Evolutionary conservation across 495 filamentous ascomycete species (phyloP).

Genomic region (Geopyxis carbonaria): DNA sequence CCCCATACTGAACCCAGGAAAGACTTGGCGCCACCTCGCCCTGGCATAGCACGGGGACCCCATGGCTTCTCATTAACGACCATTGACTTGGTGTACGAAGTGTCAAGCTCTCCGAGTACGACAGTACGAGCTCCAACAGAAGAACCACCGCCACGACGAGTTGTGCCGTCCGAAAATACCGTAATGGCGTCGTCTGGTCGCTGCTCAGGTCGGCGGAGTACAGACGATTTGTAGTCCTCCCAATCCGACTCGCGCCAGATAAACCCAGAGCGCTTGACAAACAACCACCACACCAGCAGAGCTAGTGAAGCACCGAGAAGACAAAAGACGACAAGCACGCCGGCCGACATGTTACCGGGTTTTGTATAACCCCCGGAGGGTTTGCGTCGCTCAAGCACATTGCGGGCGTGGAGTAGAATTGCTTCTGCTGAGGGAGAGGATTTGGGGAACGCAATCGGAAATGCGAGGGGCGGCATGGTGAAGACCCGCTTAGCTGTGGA

Average conservation of each 20-base stretch:
- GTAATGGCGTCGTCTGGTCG: constrained; percentile 24
- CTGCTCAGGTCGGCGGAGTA: constrained; percentile 47
- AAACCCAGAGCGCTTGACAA: constrained; percentile 97
- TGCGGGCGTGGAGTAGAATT: no score
- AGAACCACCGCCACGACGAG: constrained; percentile 15
- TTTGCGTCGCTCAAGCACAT: constrained; percentile 1
- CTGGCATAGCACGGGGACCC: constrained; percentile 11
- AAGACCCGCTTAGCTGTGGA: no score
- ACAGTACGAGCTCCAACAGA: constrained; percentile 18
- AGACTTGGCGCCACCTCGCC: constrained; percentile 4
- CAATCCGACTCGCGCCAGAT: constrained; percentile 69
- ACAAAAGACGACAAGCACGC: constrained; percentile 69
- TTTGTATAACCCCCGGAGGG: constrained; percentile 11
- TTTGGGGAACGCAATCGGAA: no score
- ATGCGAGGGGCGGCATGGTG: no score
- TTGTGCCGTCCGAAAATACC: constrained; percentile 23
- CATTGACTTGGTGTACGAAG: constrained; percentile 17
- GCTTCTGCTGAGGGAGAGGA: no score
- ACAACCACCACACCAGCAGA: constrained; percentile 75
- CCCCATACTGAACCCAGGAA: constrained; percentile 15
- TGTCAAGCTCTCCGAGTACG: constrained; percentile 24
- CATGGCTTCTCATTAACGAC: constrained; percentile 11
- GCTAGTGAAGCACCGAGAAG: constrained; percentile 66
- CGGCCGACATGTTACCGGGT: constrained; percentile 25
- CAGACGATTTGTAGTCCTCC: constrained; percentile 96